Conservation (phyloP, 164 flowering plant species). For the Platanus orientalis region DNA sequence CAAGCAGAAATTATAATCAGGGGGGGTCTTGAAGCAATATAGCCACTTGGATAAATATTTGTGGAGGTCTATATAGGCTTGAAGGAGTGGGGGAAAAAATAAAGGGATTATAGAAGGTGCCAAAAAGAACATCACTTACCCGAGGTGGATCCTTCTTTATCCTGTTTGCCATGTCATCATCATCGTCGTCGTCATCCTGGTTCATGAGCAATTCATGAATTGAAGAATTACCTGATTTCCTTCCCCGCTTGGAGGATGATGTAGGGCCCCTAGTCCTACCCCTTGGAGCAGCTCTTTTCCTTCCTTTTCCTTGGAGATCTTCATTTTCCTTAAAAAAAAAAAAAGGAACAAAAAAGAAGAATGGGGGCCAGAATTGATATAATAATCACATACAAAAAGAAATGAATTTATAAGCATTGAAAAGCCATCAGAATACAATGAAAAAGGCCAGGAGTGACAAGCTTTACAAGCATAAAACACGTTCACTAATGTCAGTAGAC, state of each 20-base stretch:
- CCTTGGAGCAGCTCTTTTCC: slow-evolving; percentile 81
- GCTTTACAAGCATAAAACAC: background rate
- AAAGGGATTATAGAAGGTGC: background rate
- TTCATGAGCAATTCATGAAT: slow-evolving; percentile 46
- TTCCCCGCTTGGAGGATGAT: slow-evolving; percentile 69
- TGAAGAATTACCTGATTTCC: slow-evolving; percentile 60
- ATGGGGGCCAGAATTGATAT: too few relatives aligned
- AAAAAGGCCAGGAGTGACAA: background rate
- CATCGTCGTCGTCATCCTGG: slow-evolving; percentile 77
- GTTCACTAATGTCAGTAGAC: background rate
- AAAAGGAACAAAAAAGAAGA: background rate
- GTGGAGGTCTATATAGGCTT: background rate
- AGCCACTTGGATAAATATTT: background rate
- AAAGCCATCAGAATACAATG: background rate
- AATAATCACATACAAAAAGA: background rate
- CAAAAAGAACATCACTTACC: slow-evolving; percentile 38
- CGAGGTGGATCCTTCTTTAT: slow-evolving; percentile 65
- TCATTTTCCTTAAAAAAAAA: slow-evolving; percentile 50
- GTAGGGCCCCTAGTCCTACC: slow-evolving; percentile 72
- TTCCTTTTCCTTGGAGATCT: slow-evolving; percentile 46
- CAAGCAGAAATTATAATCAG: too few relatives aligned
- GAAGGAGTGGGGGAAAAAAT: background rate
- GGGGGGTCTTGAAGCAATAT: too few relatives aligned
- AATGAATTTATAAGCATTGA: background rate
- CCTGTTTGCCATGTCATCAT: slow-evolving; percentile 50